Base-by-base conservation (phyloP, 495 filamentous ascomycete species). In the Penicillium angulare region DNA sequence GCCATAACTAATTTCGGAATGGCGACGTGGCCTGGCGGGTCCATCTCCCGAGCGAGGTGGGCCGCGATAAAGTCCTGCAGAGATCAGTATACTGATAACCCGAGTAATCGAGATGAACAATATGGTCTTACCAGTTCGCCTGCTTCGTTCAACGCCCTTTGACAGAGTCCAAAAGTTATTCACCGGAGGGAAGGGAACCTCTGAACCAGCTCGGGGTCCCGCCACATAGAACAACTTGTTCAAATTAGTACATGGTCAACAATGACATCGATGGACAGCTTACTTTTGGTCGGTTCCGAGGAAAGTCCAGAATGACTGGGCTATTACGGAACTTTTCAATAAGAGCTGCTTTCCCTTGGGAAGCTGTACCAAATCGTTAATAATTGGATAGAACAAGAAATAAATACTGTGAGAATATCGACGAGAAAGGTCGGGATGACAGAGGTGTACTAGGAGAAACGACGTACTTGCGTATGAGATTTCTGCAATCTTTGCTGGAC, bases 321-420 rank as follows among this genome's bases (percentile, higher is more conserved):
- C 90, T 96, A 69, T 98, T 98, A 17, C 92, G 86, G 68, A 98
- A 97, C 57, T 97, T 95, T 60, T 93, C 86, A 26, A 96, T 81
- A 6, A 97, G 77, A 46, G 88, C 90, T 62, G 95, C 92, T 53
- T 85, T 84, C 32, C 92, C 93, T 72, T 98, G 93, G 51, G 95
- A 89, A 26, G 90, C 89, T 92, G 26, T 53, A 53, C 4, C 15
- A 33, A 27, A n/a, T n/a, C 9, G 23, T 39, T 12, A 26, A 73
- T 23, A 71, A n/a, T n/a, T n/a, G n/a, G n/a, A n/a, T n/a, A n/a
- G n/a, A n/a, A n/a, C n/a, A n/a, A n/a, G n/a, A n/a, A n/a, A n/a
- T n/a, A n/a, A n/a, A n/a, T n/a, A n/a, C n/a, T n/a, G n/a, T n/a
- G n/a, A n/a, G n/a, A n/a, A n/a, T n/a, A n/a, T n/a, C n/a, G n/a